Evolutionary conservation across 305 asterid genomes (phyloP).

Genomic region (Rubia balearica): DNA sequence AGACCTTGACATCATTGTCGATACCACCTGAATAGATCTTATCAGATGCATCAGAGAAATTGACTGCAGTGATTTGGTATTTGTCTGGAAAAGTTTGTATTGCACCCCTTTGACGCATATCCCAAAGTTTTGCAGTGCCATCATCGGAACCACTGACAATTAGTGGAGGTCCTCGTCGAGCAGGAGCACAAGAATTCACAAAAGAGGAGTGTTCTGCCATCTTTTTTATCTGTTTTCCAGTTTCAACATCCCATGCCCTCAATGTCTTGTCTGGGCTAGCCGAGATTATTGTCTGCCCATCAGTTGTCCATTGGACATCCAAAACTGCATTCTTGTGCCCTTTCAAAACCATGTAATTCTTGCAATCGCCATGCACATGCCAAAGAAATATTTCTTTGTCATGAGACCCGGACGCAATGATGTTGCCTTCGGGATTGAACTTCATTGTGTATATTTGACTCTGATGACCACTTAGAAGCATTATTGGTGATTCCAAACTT

Average conservation of each 20-base stretch:
- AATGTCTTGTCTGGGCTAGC: conserved; percentile 89
- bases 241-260: conserved; percentile 93
- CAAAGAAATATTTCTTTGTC: conserved; percentile 87
- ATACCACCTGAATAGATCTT: conserved; percentile 89
- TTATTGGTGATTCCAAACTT: conserved; percentile 81
- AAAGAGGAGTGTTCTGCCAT: conserved; percentile 85
- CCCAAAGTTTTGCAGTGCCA: conserved; percentile 98
- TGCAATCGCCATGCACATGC: conserved; percentile 81
- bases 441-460: conserved; percentile 86
- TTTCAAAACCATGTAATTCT: conserved; percentile 75
- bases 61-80: conserved; percentile 89
- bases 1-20: conserved; percentile 83
- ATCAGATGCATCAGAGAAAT: conserved; percentile 93
- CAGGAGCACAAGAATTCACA: conserved; percentile 83
- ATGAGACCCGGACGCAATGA: conserved; percentile 85
- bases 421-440: conserved; percentile 79
- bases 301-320: conserved; percentile 88
- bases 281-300: conserved; percentile 81
- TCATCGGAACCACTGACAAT: conserved; percentile 95
- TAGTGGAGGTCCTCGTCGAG: conserved; percentile 93
- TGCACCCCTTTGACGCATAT: conserved; percentile 94
- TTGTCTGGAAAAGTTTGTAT: conserved; percentile 92
- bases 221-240: conserved; percentile 87
- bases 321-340: conserved; percentile 94
- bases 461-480: conserved; percentile 85